These are phyloP conservation scores for Aspergillus uvarum DNA, from an alignment of 2,329 filamentous ascomycete species.

Conservation along the genomic window DNA sequence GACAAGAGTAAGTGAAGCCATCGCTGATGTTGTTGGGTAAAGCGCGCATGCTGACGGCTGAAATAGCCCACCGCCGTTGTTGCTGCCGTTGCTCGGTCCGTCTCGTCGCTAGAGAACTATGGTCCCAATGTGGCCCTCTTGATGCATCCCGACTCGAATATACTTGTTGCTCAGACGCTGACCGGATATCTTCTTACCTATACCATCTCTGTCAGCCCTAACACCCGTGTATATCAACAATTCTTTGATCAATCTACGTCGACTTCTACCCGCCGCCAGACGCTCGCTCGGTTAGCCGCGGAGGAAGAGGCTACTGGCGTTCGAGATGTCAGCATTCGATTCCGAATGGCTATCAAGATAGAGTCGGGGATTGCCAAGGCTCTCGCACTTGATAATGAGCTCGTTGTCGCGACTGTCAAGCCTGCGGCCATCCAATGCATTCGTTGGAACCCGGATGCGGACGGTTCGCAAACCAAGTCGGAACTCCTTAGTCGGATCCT, in stretches of 20 bases:
- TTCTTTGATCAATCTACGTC: conserved; percentile 60
- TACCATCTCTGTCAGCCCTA: conserved; percentile 79
- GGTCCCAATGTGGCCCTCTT: conserved; percentile 81
- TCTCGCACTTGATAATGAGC: conserved; percentile 85
- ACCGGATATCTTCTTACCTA: conserved; percentile 92
- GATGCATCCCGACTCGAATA: conserved; percentile 85
- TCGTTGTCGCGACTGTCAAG: conserved; percentile 86
- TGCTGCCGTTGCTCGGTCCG: conserved; percentile 79
- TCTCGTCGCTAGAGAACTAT: conserved; percentile 75
- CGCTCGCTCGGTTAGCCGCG: conserved; percentile 56
- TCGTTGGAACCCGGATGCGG: conserved; percentile 82
- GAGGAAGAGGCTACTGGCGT: conserved; percentile 81
- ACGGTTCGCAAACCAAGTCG: conserved; percentile 81
- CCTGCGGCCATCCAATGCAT: conserved; percentile 97
- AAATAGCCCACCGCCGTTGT: conserved; percentile 81
- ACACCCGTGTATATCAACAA: conserved; percentile 80
- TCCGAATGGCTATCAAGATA: conserved; percentile 96
- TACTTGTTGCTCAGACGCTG: conserved; percentile 85
- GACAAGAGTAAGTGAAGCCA: conserved; percentile 66
- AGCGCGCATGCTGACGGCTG: conserved; percentile 29
- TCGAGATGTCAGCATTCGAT: conserved; percentile 83
- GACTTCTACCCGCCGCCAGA: conserved; percentile 47
- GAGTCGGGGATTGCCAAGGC: conserved; percentile 90
- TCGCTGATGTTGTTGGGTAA: conserved; percentile 8
- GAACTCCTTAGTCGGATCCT: conserved; percentile 84